Conservation (phyloP, 371 early-diverging fungal species). For the Syncephalastrum racemosum region DNA sequence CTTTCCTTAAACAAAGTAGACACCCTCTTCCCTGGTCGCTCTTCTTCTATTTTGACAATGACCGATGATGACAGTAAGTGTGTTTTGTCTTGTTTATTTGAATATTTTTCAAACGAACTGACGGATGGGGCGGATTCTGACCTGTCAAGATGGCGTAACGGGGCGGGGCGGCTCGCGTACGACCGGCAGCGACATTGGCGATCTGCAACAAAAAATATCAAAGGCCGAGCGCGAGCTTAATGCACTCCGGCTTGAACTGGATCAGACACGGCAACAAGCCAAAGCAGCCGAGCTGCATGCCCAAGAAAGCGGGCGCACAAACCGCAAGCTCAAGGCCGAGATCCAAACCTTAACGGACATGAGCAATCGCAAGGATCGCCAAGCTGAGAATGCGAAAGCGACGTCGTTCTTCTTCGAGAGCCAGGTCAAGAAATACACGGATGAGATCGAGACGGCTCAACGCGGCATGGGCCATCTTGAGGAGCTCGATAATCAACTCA, state of each 20-base stretch:
- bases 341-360: slow-evolving; percentile 53
- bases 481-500: slow-evolving; percentile 45
- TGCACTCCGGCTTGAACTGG: slow-evolving; percentile 35
- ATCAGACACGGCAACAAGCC: slow-evolving; percentile 48
- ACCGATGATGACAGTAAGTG: slow-evolving; percentile 8
- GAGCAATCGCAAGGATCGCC: slow-evolving; percentile 53
- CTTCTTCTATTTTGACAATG: no score
- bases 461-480: slow-evolving; percentile 49
- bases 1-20: no score
- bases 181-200: slow-evolving; percentile 51
- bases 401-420: slow-evolving; percentile 55
- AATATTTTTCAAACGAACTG: not conserved
- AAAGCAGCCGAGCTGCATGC: slow-evolving; percentile 46
- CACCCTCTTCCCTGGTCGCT: no score
- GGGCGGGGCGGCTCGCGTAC: slow-evolving; percentile 24
- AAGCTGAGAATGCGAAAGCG: slow-evolving; percentile 53
- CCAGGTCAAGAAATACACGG: slow-evolving; percentile 52
- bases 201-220: slow-evolving; percentile 48
- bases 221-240: slow-evolving; percentile 40
- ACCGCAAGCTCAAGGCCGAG: slow-evolving; percentile 48
- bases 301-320: slow-evolving; percentile 48
- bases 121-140: not conserved
- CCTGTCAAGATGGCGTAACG: slow-evolving; percentile 7
- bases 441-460: slow-evolving; percentile 49
- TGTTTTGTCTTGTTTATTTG: not conserved